Evolutionary conservation across 2,329 filamentous ascomycete species (phyloP).

Genomic region (Coniochaeta sp.): DNA sequence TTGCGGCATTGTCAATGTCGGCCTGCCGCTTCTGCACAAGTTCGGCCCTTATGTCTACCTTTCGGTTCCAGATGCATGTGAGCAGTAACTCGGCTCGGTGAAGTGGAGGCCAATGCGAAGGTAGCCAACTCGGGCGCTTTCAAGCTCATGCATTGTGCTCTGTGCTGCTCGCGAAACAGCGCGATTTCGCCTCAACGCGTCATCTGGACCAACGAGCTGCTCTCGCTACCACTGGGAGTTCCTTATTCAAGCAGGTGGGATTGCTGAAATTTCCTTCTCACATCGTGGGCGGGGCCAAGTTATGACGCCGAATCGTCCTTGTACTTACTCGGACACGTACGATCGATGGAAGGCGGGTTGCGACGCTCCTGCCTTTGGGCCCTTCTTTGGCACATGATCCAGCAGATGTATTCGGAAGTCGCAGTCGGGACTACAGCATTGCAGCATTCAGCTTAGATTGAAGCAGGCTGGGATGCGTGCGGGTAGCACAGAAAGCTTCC

Average conservation of each 20-base stretch:
- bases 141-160: background rate
- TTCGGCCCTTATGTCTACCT: background rate
- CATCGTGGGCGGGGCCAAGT: background rate
- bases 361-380: background rate
- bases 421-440: background rate
- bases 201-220: background rate
- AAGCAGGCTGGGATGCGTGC: background rate
- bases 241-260: background rate
- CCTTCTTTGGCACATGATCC: background rate
- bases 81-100: background rate
- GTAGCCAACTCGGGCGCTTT: background rate
- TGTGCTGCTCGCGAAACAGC: background rate
- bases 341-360: background rate
- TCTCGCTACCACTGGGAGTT: background rate
- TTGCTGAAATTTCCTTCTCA: background rate
- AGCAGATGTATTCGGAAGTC: background rate
- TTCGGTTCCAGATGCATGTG: background rate
- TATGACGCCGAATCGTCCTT: background rate
- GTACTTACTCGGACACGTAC: background rate
- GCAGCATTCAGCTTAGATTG: background rate
- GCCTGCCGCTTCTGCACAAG: background rate
- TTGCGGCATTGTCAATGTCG: background rate
- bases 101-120: background rate
- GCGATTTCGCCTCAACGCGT: background rate
- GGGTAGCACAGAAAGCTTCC: background rate